These are phyloP conservation scores for Prunus fruticosa DNA, from an alignment of 306 rosid species.

Conservation along the genomic window DNA sequence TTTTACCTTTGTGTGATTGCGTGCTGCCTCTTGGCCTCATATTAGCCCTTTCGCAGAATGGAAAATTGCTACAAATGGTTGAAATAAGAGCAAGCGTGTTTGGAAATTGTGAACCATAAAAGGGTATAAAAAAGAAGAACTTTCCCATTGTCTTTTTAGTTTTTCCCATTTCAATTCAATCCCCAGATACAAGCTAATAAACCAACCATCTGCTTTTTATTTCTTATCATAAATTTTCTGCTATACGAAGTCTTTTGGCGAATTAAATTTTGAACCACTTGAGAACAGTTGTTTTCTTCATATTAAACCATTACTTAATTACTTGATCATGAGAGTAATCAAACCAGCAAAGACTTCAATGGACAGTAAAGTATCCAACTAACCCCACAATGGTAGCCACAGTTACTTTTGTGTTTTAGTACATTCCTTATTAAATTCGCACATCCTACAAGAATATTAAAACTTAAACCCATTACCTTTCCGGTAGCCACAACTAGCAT, in stretches of 20 bases:
- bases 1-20: slow-evolving; percentile 38
- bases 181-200: too few species aligned
- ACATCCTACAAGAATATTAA: fast-evolving
- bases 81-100: slow-evolving; percentile 21
- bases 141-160: background rate
- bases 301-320: too few species aligned
- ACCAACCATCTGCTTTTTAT: too few species aligned
- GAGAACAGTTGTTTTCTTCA: too few species aligned
- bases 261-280: too few species aligned
- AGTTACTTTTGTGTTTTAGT: fast-evolving
- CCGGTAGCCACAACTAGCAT: fast-evolving
- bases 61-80: slow-evolving; percentile 7
- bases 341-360: too few species aligned
- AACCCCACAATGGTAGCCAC: too few species aligned
- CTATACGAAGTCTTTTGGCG: too few species aligned
- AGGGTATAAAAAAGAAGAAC: background rate
- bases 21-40: slow-evolving; percentile 18
- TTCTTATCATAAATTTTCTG: too few species aligned
- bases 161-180: background rate
- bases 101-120: slow-evolving; percentile 14
- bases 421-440: fast-evolving
- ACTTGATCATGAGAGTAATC: too few species aligned
- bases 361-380: too few species aligned
- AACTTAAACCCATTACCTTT: fast-evolving
- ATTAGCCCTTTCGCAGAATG: background rate